phyloP scores from a whole-genome alignment of 768 basidiomycete species.

The Rhizopogon vinicolor region DNA sequence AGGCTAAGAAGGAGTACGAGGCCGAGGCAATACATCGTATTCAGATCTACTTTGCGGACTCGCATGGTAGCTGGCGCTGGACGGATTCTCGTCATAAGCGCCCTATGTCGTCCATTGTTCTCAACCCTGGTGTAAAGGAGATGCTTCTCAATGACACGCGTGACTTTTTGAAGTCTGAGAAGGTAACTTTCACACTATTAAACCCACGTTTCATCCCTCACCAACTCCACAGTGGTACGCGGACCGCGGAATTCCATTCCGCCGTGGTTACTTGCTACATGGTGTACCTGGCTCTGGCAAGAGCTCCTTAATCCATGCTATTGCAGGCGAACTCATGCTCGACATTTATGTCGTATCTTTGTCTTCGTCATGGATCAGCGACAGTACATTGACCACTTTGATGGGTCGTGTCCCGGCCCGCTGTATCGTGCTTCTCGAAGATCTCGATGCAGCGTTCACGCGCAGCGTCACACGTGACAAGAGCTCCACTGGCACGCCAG shows the following conservation, averaged over 20 bases:
- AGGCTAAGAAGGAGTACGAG: constrained; percentile 88
- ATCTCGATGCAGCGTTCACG: constrained; percentile 87
- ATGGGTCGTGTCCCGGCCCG: constrained; percentile 85
- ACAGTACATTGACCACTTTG: constrained; percentile 77
- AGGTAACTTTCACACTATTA: constrained; percentile 37
- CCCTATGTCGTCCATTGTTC: constrained; percentile 82
- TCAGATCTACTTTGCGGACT: constrained; percentile 87
- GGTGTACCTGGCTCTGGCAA: constrained; percentile 87
- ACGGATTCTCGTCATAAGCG: constrained; percentile 85
- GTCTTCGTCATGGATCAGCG: constrained; percentile 83
- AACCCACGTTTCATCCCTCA: constrained; percentile 4
- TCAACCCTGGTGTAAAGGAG: constrained; percentile 87
- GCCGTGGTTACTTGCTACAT: constrained; percentile 80
- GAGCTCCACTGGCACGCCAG: constrained; percentile 41
- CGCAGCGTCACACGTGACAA: constrained; percentile 67
- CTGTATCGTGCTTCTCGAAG: constrained; percentile 85
- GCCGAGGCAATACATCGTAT: constrained; percentile 84
- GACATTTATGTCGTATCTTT: constrained; percentile 91
- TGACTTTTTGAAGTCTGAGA: constrained; percentile 82
- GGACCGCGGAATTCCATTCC: constrained; percentile 90
- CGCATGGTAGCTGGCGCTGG: constrained; percentile 85
- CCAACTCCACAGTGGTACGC: constrained; percentile 67
- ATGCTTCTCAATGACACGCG: constrained; percentile 79
- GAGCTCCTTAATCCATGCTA: constrained; percentile 80
- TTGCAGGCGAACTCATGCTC: constrained; percentile 84